Evolutionary conservation across 1,284 basidiomycete species (phyloP).

Genomic region (Fomitiporia mediterranea): DNA sequence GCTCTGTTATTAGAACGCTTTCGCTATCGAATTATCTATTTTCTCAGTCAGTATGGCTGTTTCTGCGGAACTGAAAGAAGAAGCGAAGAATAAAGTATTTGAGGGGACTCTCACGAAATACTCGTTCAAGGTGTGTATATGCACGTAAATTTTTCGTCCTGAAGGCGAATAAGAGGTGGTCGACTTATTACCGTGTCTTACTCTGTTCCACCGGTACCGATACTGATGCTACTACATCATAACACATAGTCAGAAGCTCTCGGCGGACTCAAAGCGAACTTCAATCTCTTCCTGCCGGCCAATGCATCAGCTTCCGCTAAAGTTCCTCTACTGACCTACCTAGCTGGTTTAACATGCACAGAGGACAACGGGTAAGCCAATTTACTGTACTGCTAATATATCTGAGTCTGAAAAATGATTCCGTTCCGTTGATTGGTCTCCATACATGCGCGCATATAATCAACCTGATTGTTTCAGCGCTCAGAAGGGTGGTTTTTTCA

Average conservation of each 20-base stretch:
- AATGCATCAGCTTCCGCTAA: constrained; percentile 47
- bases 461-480: constrained; percentile 51
- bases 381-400: too few species aligned
- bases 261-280: constrained; percentile 73
- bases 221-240: background rate
- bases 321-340: constrained; percentile 84
- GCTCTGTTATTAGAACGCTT: background rate
- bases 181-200: background rate
- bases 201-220: background rate
- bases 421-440: background rate
- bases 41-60: too few species aligned
- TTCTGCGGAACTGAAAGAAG: constrained; percentile 51
- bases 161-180: background rate
- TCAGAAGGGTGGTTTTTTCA: constrained; percentile 85
- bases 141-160: too few species aligned
- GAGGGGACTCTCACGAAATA: constrained; percentile 82
- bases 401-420: too few species aligned
- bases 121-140: constrained; percentile 64
- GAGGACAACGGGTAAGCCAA: constrained; percentile 84
- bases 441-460: constrained; percentile 3
- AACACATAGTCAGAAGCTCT: constrained; percentile 70
- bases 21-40: background rate
- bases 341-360: constrained; percentile 92
- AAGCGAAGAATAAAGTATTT: constrained; percentile 78
- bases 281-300: constrained; percentile 89